These are phyloP conservation scores for Rhodotorula sp. DNA, from an alignment of 1,284 basidiomycete genomes.

Conservation along the genomic window DNA sequence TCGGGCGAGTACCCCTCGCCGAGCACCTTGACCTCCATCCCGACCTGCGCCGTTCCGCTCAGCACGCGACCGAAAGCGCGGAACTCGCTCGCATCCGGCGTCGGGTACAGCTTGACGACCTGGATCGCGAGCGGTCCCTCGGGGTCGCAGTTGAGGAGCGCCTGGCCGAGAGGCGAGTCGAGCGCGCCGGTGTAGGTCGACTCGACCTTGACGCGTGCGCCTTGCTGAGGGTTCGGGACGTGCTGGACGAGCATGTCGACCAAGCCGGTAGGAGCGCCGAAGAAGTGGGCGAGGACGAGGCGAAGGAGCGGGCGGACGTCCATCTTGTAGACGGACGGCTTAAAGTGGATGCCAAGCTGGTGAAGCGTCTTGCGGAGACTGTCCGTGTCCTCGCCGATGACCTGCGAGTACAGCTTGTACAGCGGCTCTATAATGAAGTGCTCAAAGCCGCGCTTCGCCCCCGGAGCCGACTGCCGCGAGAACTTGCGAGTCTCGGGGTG, in stretches of 20 bases:
- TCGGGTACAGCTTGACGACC: slow-evolving; percentile 90
- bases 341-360: slow-evolving; percentile 78
- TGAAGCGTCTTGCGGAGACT: slow-evolving; percentile 77
- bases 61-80: slow-evolving; percentile 92
- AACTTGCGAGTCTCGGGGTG: slow-evolving; percentile 79
- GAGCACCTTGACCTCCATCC: slow-evolving; percentile 86
- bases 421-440: slow-evolving; percentile 95
- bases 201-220: slow-evolving; percentile 72
- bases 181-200: slow-evolving; percentile 82
- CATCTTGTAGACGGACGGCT: slow-evolving; percentile 95
- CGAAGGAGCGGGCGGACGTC: slow-evolving; percentile 93
- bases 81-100: slow-evolving; percentile 92
- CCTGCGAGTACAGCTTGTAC: slow-evolving; percentile 94
- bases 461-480: slow-evolving; percentile 75
- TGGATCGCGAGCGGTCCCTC: slow-evolving; percentile 89
- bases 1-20: slow-evolving; percentile 96
- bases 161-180: slow-evolving; percentile 68
- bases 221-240: slow-evolving; percentile 78
- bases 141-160: slow-evolving; percentile 79
- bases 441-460: slow-evolving; percentile 81
- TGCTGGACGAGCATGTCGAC: slow-evolving; percentile 88
- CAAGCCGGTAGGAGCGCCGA: slow-evolving; percentile 81
- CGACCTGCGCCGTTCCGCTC: slow-evolving; percentile 82
- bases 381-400: slow-evolving; percentile 86
- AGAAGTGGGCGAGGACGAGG: slow-evolving; percentile 92